These are phyloP conservation scores for Cyberlindnera japonica DNA, from an alignment of 805 yeast species.

Conservation along the genomic window DNA sequence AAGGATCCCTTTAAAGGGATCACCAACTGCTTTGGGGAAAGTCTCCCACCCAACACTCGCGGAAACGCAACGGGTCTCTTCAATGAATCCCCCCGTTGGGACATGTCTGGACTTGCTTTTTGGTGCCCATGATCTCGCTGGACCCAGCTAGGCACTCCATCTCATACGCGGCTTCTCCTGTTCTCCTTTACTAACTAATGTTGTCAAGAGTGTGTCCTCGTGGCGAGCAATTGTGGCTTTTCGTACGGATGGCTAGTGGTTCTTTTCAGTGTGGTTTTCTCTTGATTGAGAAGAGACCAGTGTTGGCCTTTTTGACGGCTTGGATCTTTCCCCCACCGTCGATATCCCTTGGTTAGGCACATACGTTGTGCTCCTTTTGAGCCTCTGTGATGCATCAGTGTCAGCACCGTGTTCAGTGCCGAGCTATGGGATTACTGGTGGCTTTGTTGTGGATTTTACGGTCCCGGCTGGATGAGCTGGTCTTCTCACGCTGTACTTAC, in stretches of 20 bases:
- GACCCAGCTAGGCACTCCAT: conserved; percentile 2
- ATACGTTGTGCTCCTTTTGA: conserved; percentile 26
- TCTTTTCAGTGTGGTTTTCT: conserved; percentile 1
- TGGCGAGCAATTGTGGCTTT: conserved; percentile 9
- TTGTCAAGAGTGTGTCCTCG: conserved; percentile 6
- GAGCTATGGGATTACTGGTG: conserved; percentile 1
- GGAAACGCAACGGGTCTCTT: conserved; percentile 52
- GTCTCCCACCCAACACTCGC: conserved; percentile 74
- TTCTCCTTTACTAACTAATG: background rate
- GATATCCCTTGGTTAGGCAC: conserved; percentile 5
- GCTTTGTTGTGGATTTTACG: conserved; percentile 1
- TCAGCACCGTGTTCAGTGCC: conserved; percentile 4
- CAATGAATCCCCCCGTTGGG: conserved; percentile 14
- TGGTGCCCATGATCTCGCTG: conserved; percentile 5
- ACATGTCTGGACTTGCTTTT: conserved; percentile 2
- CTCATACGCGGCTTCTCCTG: background rate
- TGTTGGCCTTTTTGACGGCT: conserved; percentile 6
- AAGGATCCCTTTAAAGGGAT: conserved; percentile 34
- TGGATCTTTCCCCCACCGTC: too few species aligned
- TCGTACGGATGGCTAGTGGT: background rate
- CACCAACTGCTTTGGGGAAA: conserved; percentile 69
- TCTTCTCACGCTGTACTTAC: background rate
- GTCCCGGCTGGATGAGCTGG: conserved; percentile 3
- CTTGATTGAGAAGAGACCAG: conserved; percentile 1
- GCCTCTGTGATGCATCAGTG: conserved; percentile 17